Percentiles rank a stretch among this genome's conserved stretches.
Evolutionary conservation across 2,329 filamentous ascomycete species (phyloP).

Genomic region (Penicillium sp.): DNA sequence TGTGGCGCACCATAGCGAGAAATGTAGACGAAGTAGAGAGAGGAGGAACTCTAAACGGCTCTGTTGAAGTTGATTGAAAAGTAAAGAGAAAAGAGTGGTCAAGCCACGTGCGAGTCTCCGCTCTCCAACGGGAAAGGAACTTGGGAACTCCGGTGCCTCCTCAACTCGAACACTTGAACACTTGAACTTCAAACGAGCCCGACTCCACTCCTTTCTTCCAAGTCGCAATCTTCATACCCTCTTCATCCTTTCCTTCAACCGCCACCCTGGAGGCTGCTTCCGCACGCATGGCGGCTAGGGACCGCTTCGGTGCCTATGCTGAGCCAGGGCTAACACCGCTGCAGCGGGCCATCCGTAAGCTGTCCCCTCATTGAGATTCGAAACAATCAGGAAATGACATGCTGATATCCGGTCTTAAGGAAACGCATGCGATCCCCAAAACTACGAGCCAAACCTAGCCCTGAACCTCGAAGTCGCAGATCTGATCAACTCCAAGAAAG

Average conservation of each 20-base stretch:
- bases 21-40: background rate
- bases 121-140: slow-evolving; percentile 14
- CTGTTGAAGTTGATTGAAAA: background rate
- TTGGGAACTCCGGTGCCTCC: slow-evolving; percentile 10
- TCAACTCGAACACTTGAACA: no score
- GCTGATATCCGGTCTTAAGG: slow-evolving; percentile 43
- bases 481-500: slow-evolving; percentile 95
- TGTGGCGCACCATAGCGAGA: slow-evolving; percentile 78
- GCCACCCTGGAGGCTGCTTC: slow-evolving; percentile 83
- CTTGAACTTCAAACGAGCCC: slow-evolving; percentile 7
- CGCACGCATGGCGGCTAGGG: slow-evolving; percentile 88
- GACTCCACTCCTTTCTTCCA: slow-evolving; percentile 4
- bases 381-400: background rate
- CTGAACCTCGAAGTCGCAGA: slow-evolving; percentile 95
- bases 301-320: slow-evolving; percentile 81
- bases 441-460: slow-evolving; percentile 96
- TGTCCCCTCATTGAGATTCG: slow-evolving; percentile 1
- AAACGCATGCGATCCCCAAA: slow-evolving; percentile 92
- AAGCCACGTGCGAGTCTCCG: slow-evolving; percentile 27
- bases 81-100: slow-evolving; percentile 14
- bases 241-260: slow-evolving; percentile 13
- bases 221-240: slow-evolving; percentile 1
- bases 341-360: slow-evolving; percentile 79
- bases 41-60: background rate
- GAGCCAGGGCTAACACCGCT: slow-evolving; percentile 77